Evolutionary conservation across 306 rosid genomes (phyloP), one percentile per base, ranked within the genome.

Genomic region (Mimosa bimucronata): DNA sequence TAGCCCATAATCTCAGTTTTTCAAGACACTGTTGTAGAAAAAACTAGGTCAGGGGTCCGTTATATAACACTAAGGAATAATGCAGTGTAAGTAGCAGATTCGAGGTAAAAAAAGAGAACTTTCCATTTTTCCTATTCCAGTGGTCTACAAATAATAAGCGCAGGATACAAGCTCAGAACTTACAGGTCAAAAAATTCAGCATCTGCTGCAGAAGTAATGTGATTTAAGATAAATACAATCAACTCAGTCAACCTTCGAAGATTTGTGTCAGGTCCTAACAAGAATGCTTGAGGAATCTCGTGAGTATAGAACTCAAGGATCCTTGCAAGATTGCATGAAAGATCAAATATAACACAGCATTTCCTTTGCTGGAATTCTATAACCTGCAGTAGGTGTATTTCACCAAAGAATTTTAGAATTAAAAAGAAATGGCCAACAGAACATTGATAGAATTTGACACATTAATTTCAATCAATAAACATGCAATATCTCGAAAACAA

Each of bases 241-340:
- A 95, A 88, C 89, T 95, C 99, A 9, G 92, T 93, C 81, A 95
- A 86, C 89, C 99, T 88, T 74, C 97, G 86, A 45, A 93, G 90
- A 86, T 95, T 95, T 68, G 99, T 95, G 79, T 95, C 97, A 46
- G 89, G 82, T 78, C 97, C 98, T 78, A 81, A 84, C 80, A 95
- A 79, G 83, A 95, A 95, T 83, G 97, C 94, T 81, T 90, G 97
- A 85, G 99, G 99, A 76, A 93, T 90, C 76, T 90, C 93, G 30
- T 25, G 93, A 60, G 99, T 93, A 78, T 92, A 91, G 75, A 95
- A 95, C 84, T 95, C 98, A 80, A 93, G 76, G 73, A 93, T 90
- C 86, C 97, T 89, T 57, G 98, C 86, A 75, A 95, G 98, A 87
- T 95, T 95, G 84, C 99, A 91, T 34, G 99, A 95, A 73, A 93